Conservation (phyloP, 1,139 yeast species). For the Nadsonia commutata region DNA sequence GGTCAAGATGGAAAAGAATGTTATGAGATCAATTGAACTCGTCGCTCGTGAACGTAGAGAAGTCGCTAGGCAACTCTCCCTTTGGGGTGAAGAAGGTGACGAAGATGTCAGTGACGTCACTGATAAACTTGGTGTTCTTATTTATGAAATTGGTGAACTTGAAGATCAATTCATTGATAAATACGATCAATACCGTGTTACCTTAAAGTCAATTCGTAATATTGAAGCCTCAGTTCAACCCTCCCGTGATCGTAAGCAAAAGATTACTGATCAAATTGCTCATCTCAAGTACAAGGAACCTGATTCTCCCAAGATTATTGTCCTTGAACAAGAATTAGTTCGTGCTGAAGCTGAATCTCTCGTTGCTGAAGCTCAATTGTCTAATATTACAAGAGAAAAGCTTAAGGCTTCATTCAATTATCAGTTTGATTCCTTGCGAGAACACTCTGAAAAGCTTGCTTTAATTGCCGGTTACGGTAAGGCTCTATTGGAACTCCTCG, state of each 20-base stretch:
- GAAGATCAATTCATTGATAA: slow-evolving; percentile 97
- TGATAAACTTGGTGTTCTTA: slow-evolving; percentile 89
- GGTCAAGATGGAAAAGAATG: slow-evolving; percentile 93
- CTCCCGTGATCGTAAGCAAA: slow-evolving; percentile 93
- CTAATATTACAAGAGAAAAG: slow-evolving; percentile 95
- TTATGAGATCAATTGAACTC: slow-evolving; percentile 84
- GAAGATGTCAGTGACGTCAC: slow-evolving; percentile 96
- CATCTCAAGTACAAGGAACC: slow-evolving; percentile 97
- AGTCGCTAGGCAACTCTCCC: slow-evolving; percentile 87
- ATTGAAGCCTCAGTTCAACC: slow-evolving; percentile 98
- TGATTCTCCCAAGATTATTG: slow-evolving; percentile 86
- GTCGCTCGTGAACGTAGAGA: slow-evolving; percentile 93
- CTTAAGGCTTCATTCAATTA: slow-evolving; percentile 94
- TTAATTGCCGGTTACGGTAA: slow-evolving; percentile 97
- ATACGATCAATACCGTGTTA: slow-evolving; percentile 94
- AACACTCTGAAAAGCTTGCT: slow-evolving; percentile 91
- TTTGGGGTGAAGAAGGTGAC: slow-evolving; percentile 97
- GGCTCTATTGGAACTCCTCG: slow-evolving; percentile 87
- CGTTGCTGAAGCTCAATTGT: slow-evolving; percentile 97
- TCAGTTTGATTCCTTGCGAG: slow-evolving; percentile 93
- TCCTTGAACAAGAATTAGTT: slow-evolving; percentile 93
- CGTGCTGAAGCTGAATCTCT: slow-evolving; percentile 98
- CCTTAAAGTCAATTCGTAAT: slow-evolving; percentile 87
- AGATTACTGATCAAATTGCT: slow-evolving; percentile 95
- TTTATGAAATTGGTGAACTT: slow-evolving; percentile 92